Evolutionary conservation across 352 stramenopile genomes (phyloP), one percentile per base, ranked within the genome.

Genomic region (Globisporangium splendens): DNA sequence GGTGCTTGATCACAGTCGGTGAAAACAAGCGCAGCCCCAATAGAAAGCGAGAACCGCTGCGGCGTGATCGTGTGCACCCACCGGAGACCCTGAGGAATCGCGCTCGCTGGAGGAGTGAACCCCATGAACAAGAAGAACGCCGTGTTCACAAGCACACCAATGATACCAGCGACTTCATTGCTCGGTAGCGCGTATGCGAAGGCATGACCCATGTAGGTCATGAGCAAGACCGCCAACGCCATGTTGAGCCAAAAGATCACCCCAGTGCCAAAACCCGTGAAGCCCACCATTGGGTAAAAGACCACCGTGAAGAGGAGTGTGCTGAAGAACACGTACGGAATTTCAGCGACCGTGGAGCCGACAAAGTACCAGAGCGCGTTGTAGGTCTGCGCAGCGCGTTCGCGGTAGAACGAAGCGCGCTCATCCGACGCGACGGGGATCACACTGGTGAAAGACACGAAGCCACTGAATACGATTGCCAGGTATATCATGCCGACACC

Each of bases 51-150:
- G 33, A 62, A 69, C 2, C 58, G 44, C 17, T 50, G 62, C 20
- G 60, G 61, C n/a, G 24, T 67, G 42, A 73, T 66, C 41, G 56
- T 56, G 54, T 68, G 65, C 10, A 54, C 24, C 48, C 48, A 54
- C 7, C 33, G 8, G 48, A 42, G 41, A 18, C 48, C 48, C 21
- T 15, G 67, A 5, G 69, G 66, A 46, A 77, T 74, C 8, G 43
- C 12, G 3, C 14, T 35, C 8, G 64, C 41, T 18, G 70, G 67
- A 5, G 70, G 70, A 41, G 70, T 72, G 63, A 77, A 79, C 14
- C 75, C 77, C 58, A 70, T 70, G 63, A 86, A 77, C 1, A 79
- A 49, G 41, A 81, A 62, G 61, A 82, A 82, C 51, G 86, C 62
- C 42, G 69, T 62, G 58, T 74, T 70, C 11, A 80, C 13, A 12